Evolutionary conservation across 1,284 basidiomycete genomes (phyloP), one percentile per base, ranked within the genome.

Genomic region (Naganishia cerealis): DNA sequence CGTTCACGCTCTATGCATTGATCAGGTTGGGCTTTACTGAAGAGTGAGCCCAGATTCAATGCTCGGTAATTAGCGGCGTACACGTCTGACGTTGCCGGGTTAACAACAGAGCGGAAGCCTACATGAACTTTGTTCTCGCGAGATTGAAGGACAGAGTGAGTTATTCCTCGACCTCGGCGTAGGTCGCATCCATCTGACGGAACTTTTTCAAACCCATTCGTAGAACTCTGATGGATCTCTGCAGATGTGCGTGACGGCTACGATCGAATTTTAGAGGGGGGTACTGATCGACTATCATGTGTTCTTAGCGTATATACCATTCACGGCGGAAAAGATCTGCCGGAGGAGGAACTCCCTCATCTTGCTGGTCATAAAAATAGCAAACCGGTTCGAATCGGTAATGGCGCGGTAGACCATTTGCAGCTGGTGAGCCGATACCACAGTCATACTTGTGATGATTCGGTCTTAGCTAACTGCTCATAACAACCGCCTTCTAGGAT

Each of bases 1-100:
- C 89, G 0, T 95, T 95, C 82, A 92, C 91, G 0, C 85, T 96
- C 3, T 96, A 95, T 75, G 93, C 93, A 0, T 84, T 96, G 33
- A 88, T 96, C 71, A 85, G 94, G 39, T 85, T 96, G 0, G 93
- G 93, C 0, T 95, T 93, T 79, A 94, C 91, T 0, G 85, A 90
- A 26, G 93, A 96, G 79, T 92, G 0, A 88, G 91, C 74, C 85
- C 90, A 18, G 12, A 24, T 7, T 13, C 24, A 57, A 53, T 12
- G 71, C 21, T 18, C 10, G 33, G 29, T 16, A 9, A 57, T n/a
- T 38, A 15, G 33, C 36, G 24, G n/a, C 38, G 21, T n/a, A 46
- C 40, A 21, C 48, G 1, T 12, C 16, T 62, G 16, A 38, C 1
- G 21, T 36, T 18, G 21, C 24, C 56, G 43, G 52, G 46, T 26